Evolutionary conservation across 1,139 yeast species (phyloP).

Genomic region (Wickerhamomyces sp.): DNA sequence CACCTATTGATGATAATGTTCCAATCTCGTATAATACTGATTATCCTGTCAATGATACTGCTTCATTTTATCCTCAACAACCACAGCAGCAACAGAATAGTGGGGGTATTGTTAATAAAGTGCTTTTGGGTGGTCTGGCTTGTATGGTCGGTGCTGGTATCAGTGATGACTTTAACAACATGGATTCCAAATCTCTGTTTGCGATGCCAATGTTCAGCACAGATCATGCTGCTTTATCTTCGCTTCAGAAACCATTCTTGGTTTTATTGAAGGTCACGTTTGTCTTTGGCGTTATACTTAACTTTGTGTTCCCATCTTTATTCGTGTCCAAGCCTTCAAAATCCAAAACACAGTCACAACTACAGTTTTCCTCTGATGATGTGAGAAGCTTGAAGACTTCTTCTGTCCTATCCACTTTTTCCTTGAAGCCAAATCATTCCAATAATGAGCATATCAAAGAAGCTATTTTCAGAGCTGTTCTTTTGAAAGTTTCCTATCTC

Average conservation of each 20-base stretch:
- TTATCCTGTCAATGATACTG: background rate
- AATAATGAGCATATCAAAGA: conserved; percentile 23
- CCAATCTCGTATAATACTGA: conserved; percentile 18
- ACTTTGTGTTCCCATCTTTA: conserved; percentile 23
- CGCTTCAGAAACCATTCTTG: conserved; percentile 19
- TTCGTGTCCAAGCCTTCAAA: conserved; percentile 13
- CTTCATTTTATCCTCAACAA: conserved; percentile 4
- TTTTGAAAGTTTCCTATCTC: conserved; percentile 20
- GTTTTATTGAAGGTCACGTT: conserved; percentile 15
- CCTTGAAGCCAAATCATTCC: conserved; percentile 17
- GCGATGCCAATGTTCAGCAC: conserved; percentile 27
- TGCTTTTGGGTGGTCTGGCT: conserved; percentile 29
- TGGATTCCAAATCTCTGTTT: conserved; percentile 25
- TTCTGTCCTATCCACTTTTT: conserved; percentile 19
- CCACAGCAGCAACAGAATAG: conserved; percentile 5
- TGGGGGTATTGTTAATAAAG: conserved; percentile 22
- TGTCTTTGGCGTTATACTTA: conserved; percentile 22
- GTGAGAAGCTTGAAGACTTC: conserved; percentile 15
- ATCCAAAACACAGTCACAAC: conserved; percentile 2
- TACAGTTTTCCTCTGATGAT: conserved; percentile 11
- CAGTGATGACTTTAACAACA: conserved; percentile 23
- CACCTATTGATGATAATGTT: conserved; percentile 16
- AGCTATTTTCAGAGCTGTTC: conserved; percentile 25
- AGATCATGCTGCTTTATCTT: conserved; percentile 23
- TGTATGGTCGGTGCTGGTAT: conserved; percentile 30